Evolutionary conservation across 2,329 filamentous ascomycete species (phyloP).

Genomic region (Aspergillus neoniger): DNA sequence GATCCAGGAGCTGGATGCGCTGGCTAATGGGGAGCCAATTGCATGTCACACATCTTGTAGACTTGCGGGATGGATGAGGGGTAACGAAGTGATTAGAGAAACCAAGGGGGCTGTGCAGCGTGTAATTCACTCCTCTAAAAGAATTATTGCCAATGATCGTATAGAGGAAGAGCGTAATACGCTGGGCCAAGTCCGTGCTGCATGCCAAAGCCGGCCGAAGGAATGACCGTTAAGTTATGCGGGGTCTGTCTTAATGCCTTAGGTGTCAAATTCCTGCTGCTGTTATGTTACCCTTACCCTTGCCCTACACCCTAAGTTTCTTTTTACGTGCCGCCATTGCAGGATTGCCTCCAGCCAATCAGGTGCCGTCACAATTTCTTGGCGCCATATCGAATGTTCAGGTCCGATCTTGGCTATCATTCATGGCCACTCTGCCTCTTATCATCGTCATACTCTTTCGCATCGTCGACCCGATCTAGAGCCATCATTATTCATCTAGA

Average conservation of each 20-base stretch:
- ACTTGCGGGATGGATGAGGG: background rate
- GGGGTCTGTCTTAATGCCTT: constrained; percentile 10
- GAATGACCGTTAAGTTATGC: background rate
- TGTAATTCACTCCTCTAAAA: background rate
- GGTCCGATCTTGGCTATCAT: background rate
- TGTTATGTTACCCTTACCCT: constrained; percentile 17
- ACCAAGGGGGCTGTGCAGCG: background rate
- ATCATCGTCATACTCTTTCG: background rate
- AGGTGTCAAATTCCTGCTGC: background rate
- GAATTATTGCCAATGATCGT: too few species aligned
- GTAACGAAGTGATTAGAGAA: background rate
- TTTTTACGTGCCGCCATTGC: background rate
- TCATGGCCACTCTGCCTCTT: constrained; percentile 3
- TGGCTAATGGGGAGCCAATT: background rate
- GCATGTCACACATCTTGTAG: background rate
- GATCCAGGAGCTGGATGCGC: background rate
- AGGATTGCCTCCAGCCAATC: constrained; percentile 15
- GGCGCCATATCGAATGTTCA: background rate
- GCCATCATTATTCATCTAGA: background rate
- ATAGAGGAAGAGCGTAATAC: too few species aligned
- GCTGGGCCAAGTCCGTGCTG: constrained; percentile 2
- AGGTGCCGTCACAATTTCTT: background rate
- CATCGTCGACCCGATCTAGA: background rate
- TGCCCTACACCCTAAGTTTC: constrained; percentile 22
- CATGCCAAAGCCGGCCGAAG: background rate